These are phyloP conservation scores for Penicillium waksmanii DNA, from an alignment of 495 filamentous ascomycete species.

Conservation along the genomic window DNA sequence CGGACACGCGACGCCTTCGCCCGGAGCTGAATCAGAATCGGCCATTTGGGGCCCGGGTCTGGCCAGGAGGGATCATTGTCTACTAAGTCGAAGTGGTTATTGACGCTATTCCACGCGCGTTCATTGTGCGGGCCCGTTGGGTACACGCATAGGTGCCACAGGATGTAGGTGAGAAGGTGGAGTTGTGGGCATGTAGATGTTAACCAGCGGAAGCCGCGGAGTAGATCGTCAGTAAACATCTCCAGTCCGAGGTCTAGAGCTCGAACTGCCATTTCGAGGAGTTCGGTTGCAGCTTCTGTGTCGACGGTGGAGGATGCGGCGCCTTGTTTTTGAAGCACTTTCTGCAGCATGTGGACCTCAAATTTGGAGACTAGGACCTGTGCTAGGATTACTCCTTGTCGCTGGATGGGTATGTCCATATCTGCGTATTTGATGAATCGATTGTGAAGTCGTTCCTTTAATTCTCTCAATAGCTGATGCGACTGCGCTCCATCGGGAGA, in stretches of 20 bases:
- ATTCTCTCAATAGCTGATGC: constrained; percentile 22
- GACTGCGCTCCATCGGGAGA: constrained; percentile 18
- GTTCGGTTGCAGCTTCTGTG: constrained; percentile 15
- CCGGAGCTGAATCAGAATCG: constrained; percentile 26
- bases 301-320: constrained; percentile 6
- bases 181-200: constrained; percentile 33
- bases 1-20: constrained; percentile 31
- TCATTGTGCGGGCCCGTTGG: constrained; percentile 21
- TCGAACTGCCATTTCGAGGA: constrained; percentile 21
- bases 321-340: constrained; percentile 21
- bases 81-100: constrained; percentile 24
- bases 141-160: constrained; percentile 38
- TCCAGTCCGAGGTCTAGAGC: constrained; percentile 26
- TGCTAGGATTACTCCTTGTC: constrained; percentile 27
- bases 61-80: constrained; percentile 16
- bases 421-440: constrained; percentile 33
- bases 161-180: constrained; percentile 35
- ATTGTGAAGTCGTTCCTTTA: constrained; percentile 24
- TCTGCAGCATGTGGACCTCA: constrained; percentile 33
- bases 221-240: constrained; percentile 33
- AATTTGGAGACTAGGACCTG: constrained; percentile 28
- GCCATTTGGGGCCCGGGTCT: constrained; percentile 28
- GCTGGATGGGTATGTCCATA: constrained; percentile 38
- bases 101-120: constrained; percentile 26
- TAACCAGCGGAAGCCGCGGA: constrained; percentile 34